Percentiles rank a stretch among this genome's conserved stretches.
Conservation (phyloP, 805 yeast species). For the Torulaspora franciscae region DNA sequence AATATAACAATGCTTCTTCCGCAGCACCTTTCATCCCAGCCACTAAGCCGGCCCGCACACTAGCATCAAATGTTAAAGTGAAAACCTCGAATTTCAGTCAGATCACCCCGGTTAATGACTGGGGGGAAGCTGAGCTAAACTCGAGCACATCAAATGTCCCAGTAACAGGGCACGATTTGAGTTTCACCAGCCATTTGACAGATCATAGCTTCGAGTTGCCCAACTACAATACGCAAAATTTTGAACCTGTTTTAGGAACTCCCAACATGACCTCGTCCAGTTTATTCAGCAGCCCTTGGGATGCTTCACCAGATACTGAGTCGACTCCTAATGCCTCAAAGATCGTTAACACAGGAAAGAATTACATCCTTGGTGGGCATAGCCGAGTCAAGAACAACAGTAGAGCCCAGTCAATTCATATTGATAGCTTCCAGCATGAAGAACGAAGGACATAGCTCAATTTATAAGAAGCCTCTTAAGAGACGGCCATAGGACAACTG, state of each 20-base stretch:
- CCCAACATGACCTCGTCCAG: slow-evolving; percentile 13
- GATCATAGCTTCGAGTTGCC: neutral
- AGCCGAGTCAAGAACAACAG: slow-evolving; percentile 29
- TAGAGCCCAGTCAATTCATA: slow-evolving; percentile 35
- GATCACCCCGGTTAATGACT: neutral
- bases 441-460: neutral
- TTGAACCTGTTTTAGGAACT: slow-evolving; percentile 17
- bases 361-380: slow-evolving; percentile 35
- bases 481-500: too few relatives aligned
- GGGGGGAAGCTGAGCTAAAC: neutral
- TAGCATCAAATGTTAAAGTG: neutral
- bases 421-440: slow-evolving; percentile 28
- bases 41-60: slow-evolving; percentile 1
- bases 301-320: slow-evolving; percentile 15
- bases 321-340: slow-evolving; percentile 16
- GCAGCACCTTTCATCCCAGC: slow-evolving; percentile 25
- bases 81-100: neutral
- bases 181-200: neutral
- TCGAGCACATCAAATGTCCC: neutral
- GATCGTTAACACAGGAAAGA: slow-evolving; percentile 33
- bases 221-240: neutral
- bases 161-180: neutral
- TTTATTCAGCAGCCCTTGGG: slow-evolving; percentile 18
- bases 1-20: slow-evolving; percentile 27
- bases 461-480: too few relatives aligned